These are phyloP conservation scores for Kwoniella bestiolae DNA, from an alignment of 768 basidiomycete genomes.

Conservation along the genomic window DNA sequence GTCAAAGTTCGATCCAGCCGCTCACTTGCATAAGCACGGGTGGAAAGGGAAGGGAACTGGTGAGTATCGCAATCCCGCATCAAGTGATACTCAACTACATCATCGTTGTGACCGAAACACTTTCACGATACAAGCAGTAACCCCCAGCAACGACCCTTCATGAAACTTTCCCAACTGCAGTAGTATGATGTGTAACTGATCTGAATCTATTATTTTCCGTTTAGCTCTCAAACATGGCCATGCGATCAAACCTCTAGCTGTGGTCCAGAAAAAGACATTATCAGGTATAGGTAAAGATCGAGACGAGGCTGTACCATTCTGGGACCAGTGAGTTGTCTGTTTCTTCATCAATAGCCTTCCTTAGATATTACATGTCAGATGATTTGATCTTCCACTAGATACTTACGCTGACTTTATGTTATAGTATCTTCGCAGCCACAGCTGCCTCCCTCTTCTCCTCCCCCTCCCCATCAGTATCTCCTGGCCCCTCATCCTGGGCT, in stretches of 20 bases:
- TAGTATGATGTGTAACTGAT: no score
- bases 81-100: no score
- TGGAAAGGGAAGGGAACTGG: conserved; percentile 81
- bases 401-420: background rate
- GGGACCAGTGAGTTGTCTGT: conserved; percentile 80
- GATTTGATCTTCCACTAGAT: no score
- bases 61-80: no score
- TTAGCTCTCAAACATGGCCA: conserved; percentile 79
- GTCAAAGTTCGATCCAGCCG: conserved; percentile 51
- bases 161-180: no score
- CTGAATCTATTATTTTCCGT: background rate
- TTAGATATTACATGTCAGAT: no score
- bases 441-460: conserved; percentile 72
- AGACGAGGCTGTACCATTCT: conserved; percentile 95
- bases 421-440: conserved; percentile 77
- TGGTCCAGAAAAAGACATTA: conserved; percentile 83
- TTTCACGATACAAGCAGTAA: no score
- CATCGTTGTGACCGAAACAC: no score
- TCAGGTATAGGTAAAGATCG: conserved; percentile 87
- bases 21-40: conserved; percentile 74
- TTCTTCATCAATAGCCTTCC: background rate
- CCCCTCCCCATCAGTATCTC: conserved; percentile 65
- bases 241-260: conserved; percentile 72
- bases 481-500: conserved; percentile 67
- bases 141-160: no score